phyloP scores from a whole-genome alignment of 805 yeast genomes.

The Kodamaea kakaduensis region DNA sequence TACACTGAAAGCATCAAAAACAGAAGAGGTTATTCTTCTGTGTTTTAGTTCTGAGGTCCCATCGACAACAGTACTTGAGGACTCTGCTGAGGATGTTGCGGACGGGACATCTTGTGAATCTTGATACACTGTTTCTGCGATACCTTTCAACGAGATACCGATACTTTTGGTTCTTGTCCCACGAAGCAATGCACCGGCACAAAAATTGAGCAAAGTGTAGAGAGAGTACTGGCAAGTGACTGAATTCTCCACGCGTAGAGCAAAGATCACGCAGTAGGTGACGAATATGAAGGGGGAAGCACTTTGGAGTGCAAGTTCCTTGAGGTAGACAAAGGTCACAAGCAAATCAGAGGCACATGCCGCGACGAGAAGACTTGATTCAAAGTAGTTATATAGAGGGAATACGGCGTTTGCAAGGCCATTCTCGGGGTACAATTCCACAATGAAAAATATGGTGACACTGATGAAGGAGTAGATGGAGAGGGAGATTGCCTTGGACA shows the following conservation, averaged over 20 bases:
- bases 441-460: constrained; percentile 17
- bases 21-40: constrained; percentile 21
- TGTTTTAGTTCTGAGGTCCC: too few relatives aligned
- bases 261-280: constrained; percentile 11
- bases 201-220: neutral
- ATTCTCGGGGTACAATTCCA: constrained; percentile 16
- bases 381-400: constrained; percentile 18
- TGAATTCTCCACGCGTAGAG: constrained; percentile 14
- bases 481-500: constrained; percentile 24
- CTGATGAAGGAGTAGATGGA: constrained; percentile 28
- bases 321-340: constrained; percentile 11
- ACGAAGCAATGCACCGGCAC: neutral
- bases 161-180: neutral
- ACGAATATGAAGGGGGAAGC: constrained; percentile 7
- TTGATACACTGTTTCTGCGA: constrained; percentile 1
- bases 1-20: constrained; percentile 21
- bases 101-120: neutral
- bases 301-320: constrained; percentile 8
- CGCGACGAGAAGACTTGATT: constrained; percentile 13
- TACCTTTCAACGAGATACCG: neutral
- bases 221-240: constrained; percentile 8
- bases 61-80: neutral
- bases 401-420: constrained; percentile 12
- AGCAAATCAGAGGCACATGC: constrained; percentile 16
- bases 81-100: neutral